Evolutionary conservation across 306 rosid species (phyloP).

Genomic region (Argentina anserina): DNA sequence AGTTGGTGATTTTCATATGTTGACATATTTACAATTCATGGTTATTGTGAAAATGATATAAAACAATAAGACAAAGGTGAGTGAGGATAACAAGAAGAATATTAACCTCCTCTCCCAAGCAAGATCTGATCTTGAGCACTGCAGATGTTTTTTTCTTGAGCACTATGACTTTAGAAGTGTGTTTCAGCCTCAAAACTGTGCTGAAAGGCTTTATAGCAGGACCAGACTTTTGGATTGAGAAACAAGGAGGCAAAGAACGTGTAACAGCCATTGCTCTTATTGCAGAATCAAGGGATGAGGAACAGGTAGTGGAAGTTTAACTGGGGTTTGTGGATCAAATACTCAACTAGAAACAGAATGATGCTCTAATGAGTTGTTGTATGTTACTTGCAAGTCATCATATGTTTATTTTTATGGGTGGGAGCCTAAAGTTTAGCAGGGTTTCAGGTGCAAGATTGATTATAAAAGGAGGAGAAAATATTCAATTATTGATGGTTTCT

Average conservation of each 20-base stretch:
- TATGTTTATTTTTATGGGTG: neutral
- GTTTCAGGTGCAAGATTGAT: neutral
- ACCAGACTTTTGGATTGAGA: constrained; percentile 47
- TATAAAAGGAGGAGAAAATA: neutral
- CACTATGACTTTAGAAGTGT: constrained; percentile 25
- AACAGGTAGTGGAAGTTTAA: neutral
- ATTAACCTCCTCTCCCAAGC: constrained; percentile 67
- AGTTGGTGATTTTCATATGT: neutral
- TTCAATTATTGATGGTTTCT: constrained; percentile 1
- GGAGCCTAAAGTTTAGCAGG: neutral
- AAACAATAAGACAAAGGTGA: neutral
- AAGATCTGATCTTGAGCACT: constrained; percentile 50
- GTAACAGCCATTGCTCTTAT: constrained; percentile 56
- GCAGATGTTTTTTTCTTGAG: constrained; percentile 36
- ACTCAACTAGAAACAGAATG: neutral
- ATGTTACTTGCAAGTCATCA: neutral
- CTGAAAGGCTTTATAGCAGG: constrained; percentile 38
- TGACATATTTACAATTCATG: neutral
- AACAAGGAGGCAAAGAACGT: constrained; percentile 33
- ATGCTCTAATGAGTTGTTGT: neutral
- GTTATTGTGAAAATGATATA: neutral
- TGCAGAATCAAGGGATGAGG: constrained; percentile 20
- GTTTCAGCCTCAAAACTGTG: constrained; percentile 42
- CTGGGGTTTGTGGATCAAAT: neutral
- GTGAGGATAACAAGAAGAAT: neutral